Evolutionary conservation across 257 asterid species (phyloP), one percentile per base, ranked within the genome.

Genomic region (Rehmannia glutinosa): DNA sequence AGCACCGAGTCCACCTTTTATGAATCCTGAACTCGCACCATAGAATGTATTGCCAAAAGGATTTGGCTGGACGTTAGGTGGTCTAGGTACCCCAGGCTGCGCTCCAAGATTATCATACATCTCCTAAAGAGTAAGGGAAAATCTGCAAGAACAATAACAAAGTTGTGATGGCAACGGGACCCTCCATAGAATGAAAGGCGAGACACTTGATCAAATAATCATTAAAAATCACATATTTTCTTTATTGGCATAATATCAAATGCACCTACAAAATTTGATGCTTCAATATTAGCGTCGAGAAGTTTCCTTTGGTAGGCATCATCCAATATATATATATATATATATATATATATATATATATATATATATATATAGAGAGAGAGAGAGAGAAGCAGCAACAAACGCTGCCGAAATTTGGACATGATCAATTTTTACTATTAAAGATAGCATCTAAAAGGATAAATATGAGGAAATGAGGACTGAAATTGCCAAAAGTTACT

Each of bases 1-100:
- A 58, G 85, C 87, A 70, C 87, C 87, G 49, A 82, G 66, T 16
- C 87, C 87, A 58, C 78, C 68, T 77, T 27, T 79, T 28, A 82
- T 79, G 65, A 82, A 82, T 39, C 85, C 87, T 1, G 85, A 79
- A 77, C 85, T 72, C 3, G 83, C 80, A 50, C 82, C 83, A 51
- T 50, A 71, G 71, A 79, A 79, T 17, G 87, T 11, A 72, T 74
- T 68, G 32, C 82, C 87, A 46, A 82, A 79, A 60, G 84, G 87
- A 36, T 71, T 82, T 2, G 76, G 74, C 64, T 64, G 87, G 20
- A 62, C 65, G n/a, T 70, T 78, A 15, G 78, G 68, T 41, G 74
- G 82, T 46, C 80, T 73, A 33, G 80, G 81, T 3, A 76, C 52
- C 49, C 84, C 87, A 41, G 80, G 21, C 24, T 70, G 87, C 1